Evolutionary conservation across 192 early-diverging fungal species (phyloP).

Genomic region (Gamsiella multidivaricata): DNA sequence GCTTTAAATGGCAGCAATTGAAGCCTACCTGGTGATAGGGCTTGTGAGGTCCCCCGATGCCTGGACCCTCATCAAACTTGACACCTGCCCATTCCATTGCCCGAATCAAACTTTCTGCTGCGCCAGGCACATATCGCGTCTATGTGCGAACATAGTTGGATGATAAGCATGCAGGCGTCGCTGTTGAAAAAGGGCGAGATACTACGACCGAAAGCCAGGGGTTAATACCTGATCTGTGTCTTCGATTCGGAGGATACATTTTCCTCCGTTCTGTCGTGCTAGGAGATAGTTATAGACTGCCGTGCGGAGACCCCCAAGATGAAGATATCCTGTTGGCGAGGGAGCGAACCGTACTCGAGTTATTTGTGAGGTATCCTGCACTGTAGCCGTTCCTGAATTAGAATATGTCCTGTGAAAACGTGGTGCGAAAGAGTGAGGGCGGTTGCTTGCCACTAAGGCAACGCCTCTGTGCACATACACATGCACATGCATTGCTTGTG

Average conservation of each 20-base stretch:
- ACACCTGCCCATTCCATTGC: constrained; percentile 83
- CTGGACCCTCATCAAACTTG: constrained; percentile 81
- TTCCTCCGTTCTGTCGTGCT: constrained; percentile 76
- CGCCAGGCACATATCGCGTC: constrained; percentile 78
- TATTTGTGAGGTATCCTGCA: constrained; percentile 2
- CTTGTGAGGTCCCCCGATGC: constrained; percentile 59
- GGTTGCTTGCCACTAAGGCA: background rate
- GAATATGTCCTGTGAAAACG: background rate
- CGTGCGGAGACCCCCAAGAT: constrained; percentile 93
- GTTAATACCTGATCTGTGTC: constrained; percentile 93
- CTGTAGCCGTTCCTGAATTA: background rate
- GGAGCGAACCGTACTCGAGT: constrained; percentile 91
- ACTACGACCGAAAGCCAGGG: background rate
- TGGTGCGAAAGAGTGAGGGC: background rate
- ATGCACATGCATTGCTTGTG: background rate
- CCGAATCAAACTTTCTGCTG: constrained; percentile 72
- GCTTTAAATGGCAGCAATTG: too few species aligned
- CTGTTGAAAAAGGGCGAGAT: background rate
- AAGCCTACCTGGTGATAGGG: constrained; percentile 81
- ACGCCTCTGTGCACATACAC: background rate
- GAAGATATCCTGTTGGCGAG: constrained; percentile 91
- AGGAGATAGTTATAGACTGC: constrained; percentile 92
- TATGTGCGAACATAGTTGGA: constrained; percentile 22
- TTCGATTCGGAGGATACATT: constrained; percentile 91
- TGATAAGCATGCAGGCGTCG: background rate